These are phyloP conservation scores for Mycotypha africana DNA, from an alignment of 371 early-diverging fungal genomes.

Conservation along the genomic window DNA sequence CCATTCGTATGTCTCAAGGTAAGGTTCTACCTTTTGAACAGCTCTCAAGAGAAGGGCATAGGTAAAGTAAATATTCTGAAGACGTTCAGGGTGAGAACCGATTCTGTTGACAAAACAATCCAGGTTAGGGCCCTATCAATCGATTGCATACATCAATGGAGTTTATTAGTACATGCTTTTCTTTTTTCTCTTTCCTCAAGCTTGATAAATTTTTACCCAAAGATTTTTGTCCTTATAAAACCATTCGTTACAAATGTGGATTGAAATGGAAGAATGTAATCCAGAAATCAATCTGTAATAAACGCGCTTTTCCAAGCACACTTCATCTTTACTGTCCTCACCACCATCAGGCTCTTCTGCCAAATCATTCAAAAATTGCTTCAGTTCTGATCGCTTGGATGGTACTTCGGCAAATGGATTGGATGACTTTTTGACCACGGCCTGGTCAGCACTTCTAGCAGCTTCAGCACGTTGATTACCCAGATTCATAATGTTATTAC, in stretches of 20 bases:
- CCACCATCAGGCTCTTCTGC: constrained; percentile 44
- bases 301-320: constrained; percentile 86
- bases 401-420: constrained; percentile 36
- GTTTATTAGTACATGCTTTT: too few species aligned
- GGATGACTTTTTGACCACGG: constrained; percentile 24
- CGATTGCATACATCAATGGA: too few species aligned
- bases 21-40: constrained; percentile 76
- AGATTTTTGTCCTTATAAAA: constrained; percentile 77
- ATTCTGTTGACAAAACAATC: constrained; percentile 87
- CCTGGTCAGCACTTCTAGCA: background rate
- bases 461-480: constrained; percentile 1
- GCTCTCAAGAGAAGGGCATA: constrained; percentile 85
- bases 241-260: constrained; percentile 93
- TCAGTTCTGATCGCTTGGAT: constrained; percentile 21
- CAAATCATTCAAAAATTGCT: constrained; percentile 39
- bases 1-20: constrained; percentile 66
- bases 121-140: constrained; percentile 64
- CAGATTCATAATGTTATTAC: constrained; percentile 29
- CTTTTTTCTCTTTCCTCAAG: too few species aligned
- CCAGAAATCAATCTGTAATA: constrained; percentile 93
- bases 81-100: constrained; percentile 83
- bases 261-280: constrained; percentile 95
- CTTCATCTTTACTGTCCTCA: constrained; percentile 33
- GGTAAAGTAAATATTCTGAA: constrained; percentile 92
- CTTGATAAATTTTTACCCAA: too few species aligned